Conservation (phyloP, 768 basidiomycete genomes). For the Xerocomellus chrysenteron region DNA sequence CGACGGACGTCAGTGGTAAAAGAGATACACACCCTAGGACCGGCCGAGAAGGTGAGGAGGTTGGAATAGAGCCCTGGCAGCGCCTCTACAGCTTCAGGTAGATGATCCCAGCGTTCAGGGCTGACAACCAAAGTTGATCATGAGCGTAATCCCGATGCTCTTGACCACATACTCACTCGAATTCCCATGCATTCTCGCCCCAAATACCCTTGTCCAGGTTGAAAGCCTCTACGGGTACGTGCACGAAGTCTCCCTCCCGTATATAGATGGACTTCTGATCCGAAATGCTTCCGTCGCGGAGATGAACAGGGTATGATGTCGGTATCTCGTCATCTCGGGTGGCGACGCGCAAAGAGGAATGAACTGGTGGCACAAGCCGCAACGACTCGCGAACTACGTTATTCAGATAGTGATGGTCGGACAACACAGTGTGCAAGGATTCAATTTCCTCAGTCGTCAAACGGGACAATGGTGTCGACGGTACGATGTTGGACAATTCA, state of each 20-base stretch:
- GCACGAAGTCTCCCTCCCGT: slow-evolving; percentile 70
- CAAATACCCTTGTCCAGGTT: slow-evolving; percentile 76
- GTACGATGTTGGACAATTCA: slow-evolving; percentile 56
- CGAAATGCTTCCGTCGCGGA: slow-evolving; percentile 45
- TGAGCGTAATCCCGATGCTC: slow-evolving; percentile 3
- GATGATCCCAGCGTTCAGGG: slow-evolving; percentile 78
- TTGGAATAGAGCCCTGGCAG: slow-evolving; percentile 73
- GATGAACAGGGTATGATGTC: slow-evolving; percentile 59
- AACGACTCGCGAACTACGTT: slow-evolving; percentile 75
- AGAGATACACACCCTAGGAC: slow-evolving; percentile 62
- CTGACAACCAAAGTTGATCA: slow-evolving; percentile 35
- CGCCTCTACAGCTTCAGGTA: slow-evolving; percentile 66
- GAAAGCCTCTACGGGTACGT: slow-evolving; percentile 77
- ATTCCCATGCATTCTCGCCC: slow-evolving; percentile 81
- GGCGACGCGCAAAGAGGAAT: slow-evolving; percentile 78
- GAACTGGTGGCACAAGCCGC: slow-evolving; percentile 78
- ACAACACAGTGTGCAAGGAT: slow-evolving; percentile 54
- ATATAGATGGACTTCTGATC: slow-evolving; percentile 47
- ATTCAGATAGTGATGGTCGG: slow-evolving; percentile 68
- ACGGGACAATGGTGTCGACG: slow-evolving; percentile 39
- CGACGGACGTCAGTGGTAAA: neutral
- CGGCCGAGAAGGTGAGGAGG: slow-evolving; percentile 74
- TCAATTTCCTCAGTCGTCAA: slow-evolving; percentile 65
- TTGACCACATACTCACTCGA: slow-evolving; percentile 51
- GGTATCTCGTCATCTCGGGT: slow-evolving; percentile 78